Conservation (phyloP, 2,329 filamentous ascomycete species). For the Calonectria naviculata region DNA sequence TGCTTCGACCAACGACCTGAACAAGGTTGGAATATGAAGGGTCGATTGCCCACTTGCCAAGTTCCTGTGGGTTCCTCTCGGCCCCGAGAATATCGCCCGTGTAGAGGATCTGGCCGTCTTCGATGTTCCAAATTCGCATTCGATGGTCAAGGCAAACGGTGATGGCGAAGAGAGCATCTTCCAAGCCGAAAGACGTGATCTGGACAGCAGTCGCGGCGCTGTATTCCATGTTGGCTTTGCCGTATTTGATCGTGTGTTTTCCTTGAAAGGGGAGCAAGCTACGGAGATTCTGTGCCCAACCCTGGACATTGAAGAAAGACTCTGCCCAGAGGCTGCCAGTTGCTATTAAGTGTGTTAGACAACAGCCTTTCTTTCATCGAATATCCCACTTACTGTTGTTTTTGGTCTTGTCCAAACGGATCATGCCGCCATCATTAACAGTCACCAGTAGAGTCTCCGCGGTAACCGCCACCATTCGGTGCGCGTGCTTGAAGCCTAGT, state of each 20-base stretch:
- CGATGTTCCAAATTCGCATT: slow-evolving; percentile 88
- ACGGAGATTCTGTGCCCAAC: slow-evolving; percentile 75
- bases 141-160: slow-evolving; percentile 91
- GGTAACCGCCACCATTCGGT: slow-evolving; percentile 81
- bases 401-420: slow-evolving; percentile 74
- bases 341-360: slow-evolving; percentile 32
- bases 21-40: slow-evolving; percentile 83
- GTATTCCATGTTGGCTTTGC: slow-evolving; percentile 73
- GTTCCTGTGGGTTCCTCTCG: slow-evolving; percentile 73
- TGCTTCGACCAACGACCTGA: slow-evolving; percentile 71
- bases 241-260: slow-evolving; percentile 71
- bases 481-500: slow-evolving; percentile 81
- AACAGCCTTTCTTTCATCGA: not conserved
- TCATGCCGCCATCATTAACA: slow-evolving; percentile 81
- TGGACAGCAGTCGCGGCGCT: slow-evolving; percentile 74
- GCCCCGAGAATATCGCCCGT: slow-evolving; percentile 83
- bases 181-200: slow-evolving; percentile 61
- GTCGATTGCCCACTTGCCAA: slow-evolving; percentile 80
- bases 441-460: slow-evolving; percentile 82
- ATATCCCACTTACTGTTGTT: slow-evolving; percentile 55
- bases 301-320: slow-evolving; percentile 77
- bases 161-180: slow-evolving; percentile 69
- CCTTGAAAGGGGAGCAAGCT: slow-evolving; percentile 75
- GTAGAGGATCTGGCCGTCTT: slow-evolving; percentile 81
- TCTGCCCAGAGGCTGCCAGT: slow-evolving; percentile 69